These are phyloP conservation scores for Leucocoprinus birnbaumii DNA, from an alignment of 768 basidiomycete species.

Conservation along the genomic window DNA sequence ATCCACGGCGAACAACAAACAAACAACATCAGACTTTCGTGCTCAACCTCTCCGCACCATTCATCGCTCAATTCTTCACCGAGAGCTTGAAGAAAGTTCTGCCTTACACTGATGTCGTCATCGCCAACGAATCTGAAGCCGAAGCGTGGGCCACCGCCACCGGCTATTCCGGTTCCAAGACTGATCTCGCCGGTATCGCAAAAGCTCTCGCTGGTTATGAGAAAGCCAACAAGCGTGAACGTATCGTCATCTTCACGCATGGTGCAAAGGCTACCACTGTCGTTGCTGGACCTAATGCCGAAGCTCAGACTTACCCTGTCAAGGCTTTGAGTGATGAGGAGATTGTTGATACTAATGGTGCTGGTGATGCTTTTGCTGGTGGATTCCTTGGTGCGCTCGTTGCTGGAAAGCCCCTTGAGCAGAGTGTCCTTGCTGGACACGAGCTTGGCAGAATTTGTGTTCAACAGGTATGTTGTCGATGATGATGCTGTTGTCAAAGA, in stretches of 20 bases:
- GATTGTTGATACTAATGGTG: constrained; percentile 97
- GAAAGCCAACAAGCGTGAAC: constrained; percentile 77
- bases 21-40: constrained; percentile 63
- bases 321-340: constrained; percentile 49
- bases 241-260: constrained; percentile 89
- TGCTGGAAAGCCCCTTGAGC: constrained; percentile 71
- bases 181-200: constrained; percentile 65
- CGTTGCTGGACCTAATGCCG: constrained; percentile 56
- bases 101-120: constrained; percentile 83
- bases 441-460: constrained; percentile 85
- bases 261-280: constrained; percentile 79
- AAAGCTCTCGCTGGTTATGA: constrained; percentile 67
- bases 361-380: constrained; percentile 96
- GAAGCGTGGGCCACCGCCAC: constrained; percentile 78
- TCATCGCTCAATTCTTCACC: constrained; percentile 93
- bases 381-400: constrained; percentile 89
- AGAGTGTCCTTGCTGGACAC: constrained; percentile 84
- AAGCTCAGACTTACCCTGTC: constrained; percentile 60
- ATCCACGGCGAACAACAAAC: too few species aligned
- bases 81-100: constrained; percentile 78
- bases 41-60: constrained; percentile 95
- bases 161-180: constrained; percentile 59
- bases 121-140: constrained; percentile 97
- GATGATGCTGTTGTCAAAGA: constrained; percentile 4
- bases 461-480: constrained; percentile 50